phyloP scores from a whole-genome alignment of 2,329 filamentous ascomycete species.

The Davidsoniella virescens region DNA sequence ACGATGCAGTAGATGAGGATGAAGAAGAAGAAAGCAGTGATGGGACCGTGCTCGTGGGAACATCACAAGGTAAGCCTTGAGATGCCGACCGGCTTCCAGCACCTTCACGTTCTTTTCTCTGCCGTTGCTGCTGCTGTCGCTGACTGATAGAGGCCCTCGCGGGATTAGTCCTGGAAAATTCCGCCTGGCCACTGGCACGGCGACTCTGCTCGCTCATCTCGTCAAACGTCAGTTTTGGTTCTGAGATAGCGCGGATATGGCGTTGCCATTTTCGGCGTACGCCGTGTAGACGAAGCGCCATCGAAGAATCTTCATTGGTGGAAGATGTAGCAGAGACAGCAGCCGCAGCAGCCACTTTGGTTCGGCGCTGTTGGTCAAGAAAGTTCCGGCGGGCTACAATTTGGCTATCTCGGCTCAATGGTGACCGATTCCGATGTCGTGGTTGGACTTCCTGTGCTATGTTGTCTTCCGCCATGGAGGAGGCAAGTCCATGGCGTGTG shows the following conservation, averaged over 20 bases:
- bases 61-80: conserved; percentile 5
- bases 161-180: background rate
- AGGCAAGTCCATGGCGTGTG: background rate
- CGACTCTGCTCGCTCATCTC: background rate
- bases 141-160: too few relatives aligned
- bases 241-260: conserved; percentile 8
- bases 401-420: conserved; percentile 5
- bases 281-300: conserved; percentile 4
- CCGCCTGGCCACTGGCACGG: background rate
- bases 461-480: too few relatives aligned
- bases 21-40: background rate
- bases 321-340: background rate
- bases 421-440: conserved; percentile 1
- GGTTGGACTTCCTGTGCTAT: too few relatives aligned
- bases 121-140: too few relatives aligned
- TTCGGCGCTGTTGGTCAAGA: conserved; percentile 1
- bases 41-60: background rate
- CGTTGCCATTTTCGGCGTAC: conserved; percentile 3
- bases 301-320: background rate
- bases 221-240: conserved; percentile 7
- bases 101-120: too few relatives aligned
- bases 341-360: background rate
- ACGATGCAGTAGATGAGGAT: too few relatives aligned
- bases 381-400: conserved; percentile 6
- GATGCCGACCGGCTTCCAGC: background rate